Percentiles rank a stretch among this genome's conserved stretches.
phyloP scores from a whole-genome alignment of 371 early-diverging fungal species.

The Actinomortierella wolfii region DNA sequence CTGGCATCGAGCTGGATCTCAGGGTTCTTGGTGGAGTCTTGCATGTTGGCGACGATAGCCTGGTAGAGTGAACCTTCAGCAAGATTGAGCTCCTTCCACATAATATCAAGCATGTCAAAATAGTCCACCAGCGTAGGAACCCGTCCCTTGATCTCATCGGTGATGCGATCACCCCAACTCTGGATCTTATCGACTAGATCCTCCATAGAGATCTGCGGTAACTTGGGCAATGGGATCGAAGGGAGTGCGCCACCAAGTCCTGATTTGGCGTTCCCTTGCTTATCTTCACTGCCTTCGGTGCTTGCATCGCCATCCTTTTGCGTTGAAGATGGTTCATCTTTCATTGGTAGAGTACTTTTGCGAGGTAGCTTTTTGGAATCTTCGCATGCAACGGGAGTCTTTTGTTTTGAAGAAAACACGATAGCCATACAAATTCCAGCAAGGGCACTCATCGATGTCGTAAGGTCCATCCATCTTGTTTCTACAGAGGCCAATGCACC shows the following conservation, averaged over 20 bases:
- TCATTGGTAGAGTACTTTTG: constrained; percentile 19
- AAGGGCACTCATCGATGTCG: constrained; percentile 15
- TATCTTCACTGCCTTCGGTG: constrained; percentile 1
- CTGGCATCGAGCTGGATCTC: constrained; percentile 42
- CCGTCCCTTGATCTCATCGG: constrained; percentile 41
- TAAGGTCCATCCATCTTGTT: constrained; percentile 37
- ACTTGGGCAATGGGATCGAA: constrained; percentile 32
- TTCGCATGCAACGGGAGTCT: constrained; percentile 13
- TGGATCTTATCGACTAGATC: constrained; percentile 36
- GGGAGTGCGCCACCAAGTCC: constrained; percentile 31
- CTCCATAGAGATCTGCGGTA: constrained; percentile 25
- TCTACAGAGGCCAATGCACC: constrained; percentile 5
- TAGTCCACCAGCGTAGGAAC: constrained; percentile 43
- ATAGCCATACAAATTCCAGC: constrained; percentile 23
- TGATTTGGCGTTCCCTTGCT: constrained; percentile 2
- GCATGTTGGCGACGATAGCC: constrained; percentile 38
- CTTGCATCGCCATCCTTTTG: not conserved
- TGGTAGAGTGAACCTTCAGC: constrained; percentile 45
- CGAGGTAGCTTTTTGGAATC: constrained; percentile 10
- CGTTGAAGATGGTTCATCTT: constrained; percentile 11
- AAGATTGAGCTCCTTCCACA: constrained; percentile 34
- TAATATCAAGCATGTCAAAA: constrained; percentile 20
- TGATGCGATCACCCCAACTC: constrained; percentile 23
- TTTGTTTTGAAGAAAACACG: constrained; percentile 9
- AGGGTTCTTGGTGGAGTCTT: constrained; percentile 39